Percentiles rank a stretch among this genome's conserved stretches.
These are phyloP conservation scores for Papiliotrema terrestris DNA, from an alignment of 1,284 basidiomycete species.

Conservation along the genomic window DNA sequence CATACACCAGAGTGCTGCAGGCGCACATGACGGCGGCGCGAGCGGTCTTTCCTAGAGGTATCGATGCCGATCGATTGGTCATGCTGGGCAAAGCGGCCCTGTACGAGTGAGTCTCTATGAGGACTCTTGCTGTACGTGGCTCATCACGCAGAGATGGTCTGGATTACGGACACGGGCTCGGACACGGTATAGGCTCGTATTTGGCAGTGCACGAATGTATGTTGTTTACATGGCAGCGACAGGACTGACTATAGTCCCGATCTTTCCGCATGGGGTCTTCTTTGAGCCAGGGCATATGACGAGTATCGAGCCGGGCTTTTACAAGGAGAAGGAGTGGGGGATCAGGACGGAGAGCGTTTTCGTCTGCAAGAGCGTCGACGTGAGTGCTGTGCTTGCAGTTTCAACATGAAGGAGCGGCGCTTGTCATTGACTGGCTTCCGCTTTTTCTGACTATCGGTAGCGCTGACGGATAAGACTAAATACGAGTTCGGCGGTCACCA, in stretches of 20 bases:
- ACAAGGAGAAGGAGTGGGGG: conserved; percentile 78
- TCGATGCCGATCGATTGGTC: conserved; percentile 73
- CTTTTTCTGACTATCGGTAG: background rate
- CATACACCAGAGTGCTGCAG: conserved; percentile 91
- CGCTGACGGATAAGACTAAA: conserved; percentile 11
- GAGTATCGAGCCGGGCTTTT: conserved; percentile 63
- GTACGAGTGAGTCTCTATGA: conserved; percentile 58
- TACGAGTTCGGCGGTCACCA: conserved; percentile 42
- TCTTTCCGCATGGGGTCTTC: conserved; percentile 50
- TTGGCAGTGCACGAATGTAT: conserved; percentile 43
- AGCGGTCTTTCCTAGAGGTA: conserved; percentile 83
- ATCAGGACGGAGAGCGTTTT: conserved; percentile 85
- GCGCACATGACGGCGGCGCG: conserved; percentile 93
- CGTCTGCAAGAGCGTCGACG: conserved; percentile 64
- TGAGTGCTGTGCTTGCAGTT: conserved; percentile 43
- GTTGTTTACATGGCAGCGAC: conserved; percentile 56
- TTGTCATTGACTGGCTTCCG: too few relatives aligned
- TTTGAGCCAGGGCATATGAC: conserved; percentile 80
- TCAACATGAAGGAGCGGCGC: background rate
- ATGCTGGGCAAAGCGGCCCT: conserved; percentile 78
- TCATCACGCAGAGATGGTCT: conserved; percentile 60
- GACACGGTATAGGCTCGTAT: conserved; percentile 44
- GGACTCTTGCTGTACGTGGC: background rate
- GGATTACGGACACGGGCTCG: conserved; percentile 59
- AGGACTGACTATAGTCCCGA: conserved; percentile 34